Base-by-base conservation (phyloP, 352 stramenopile species). In the Phytophthora hibernalis region DNA sequence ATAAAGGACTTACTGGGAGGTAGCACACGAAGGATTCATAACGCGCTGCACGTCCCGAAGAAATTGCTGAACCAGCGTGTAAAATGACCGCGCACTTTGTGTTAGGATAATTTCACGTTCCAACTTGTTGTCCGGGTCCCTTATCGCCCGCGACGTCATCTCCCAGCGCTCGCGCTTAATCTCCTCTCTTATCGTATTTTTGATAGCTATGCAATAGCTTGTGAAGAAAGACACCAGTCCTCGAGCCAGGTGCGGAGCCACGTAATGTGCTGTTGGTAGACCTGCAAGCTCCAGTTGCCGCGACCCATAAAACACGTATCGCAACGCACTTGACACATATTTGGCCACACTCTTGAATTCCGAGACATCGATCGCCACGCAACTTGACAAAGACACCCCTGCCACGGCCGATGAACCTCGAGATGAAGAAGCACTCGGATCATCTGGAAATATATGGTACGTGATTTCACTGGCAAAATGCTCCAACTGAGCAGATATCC, bases 111-210 rank as follows among this genome's bases (percentile, higher is more conserved):
- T 91, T 63, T 93, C 87, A 22, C 72, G 65, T 43, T 95, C 85
- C 38, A 75, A 45, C 45, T 82, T 90, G 48, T 78, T 89, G 15
- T 92, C 81, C 1, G 82, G 80, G 35, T 92, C 84, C 9, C 87
- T 83, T 48, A 95, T 91, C 54, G 74, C 90, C 6, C 84, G 74
- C 22, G 74, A 76, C 16, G 73, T 74, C 79, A 93, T 89, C 53
- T 93, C 87, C 87, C 87, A 95, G 43, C 87, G 83, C 65, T 95
- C 87, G 2, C 87, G 83, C 42, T 93, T 93, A 50, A 95, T 80
- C 76, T 95, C 85, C 52, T 92, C 83, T 31, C 78, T 74, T 24
- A 85, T 80, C 8, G 77, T 80, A 18, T 79, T 85, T 49, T 87
- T 88, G 60, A 95, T 87, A 5, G 87, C 82, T 38, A 77, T 78